Evolutionary conservation across 345 rosid species (phyloP).

Genomic region (Sonneratia caseolaris): DNA sequence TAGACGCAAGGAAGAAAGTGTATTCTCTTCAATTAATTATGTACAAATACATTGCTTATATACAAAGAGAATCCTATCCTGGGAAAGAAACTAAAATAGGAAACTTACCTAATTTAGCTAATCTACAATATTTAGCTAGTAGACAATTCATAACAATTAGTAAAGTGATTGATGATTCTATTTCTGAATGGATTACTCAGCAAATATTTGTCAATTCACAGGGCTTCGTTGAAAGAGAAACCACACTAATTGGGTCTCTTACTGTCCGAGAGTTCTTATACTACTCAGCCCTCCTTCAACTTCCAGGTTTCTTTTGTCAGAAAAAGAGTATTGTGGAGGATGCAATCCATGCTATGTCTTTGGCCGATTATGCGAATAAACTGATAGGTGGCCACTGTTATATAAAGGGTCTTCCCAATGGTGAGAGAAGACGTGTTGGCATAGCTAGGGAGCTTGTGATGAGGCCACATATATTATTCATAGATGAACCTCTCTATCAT

Average conservation of each 20-base stretch:
- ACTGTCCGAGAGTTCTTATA: constrained; percentile 87
- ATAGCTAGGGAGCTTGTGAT: constrained; percentile 96
- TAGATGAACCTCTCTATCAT: constrained; percentile 97
- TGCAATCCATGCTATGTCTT: constrained; percentile 95
- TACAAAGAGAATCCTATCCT: too few relatives aligned
- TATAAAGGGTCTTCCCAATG: constrained; percentile 82
- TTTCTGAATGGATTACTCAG: not conserved
- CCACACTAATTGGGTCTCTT: constrained; percentile 70
- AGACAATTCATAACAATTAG: too few relatives aligned
- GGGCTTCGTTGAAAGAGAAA: constrained; percentile 93
- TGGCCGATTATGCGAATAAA: constrained; percentile 84
- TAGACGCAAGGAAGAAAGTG: too few relatives aligned
- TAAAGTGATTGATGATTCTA: not conserved
- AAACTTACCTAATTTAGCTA: too few relatives aligned
- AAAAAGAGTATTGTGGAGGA: constrained; percentile 91
- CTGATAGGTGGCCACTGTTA: constrained; percentile 93
- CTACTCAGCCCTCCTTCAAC: constrained; percentile 96
- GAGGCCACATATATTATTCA: constrained; percentile 85
- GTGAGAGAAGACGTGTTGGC: constrained; percentile 95
- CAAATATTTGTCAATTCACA: constrained; percentile 16
- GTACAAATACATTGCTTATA: too few relatives aligned
- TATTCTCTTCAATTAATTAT: too few relatives aligned
- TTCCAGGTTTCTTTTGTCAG: constrained; percentile 89
- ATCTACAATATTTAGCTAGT: too few relatives aligned
- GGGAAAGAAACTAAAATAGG: too few relatives aligned